Evolutionary conservation across 2,329 filamentous ascomycete genomes (phyloP), one percentile per base, ranked within the genome.

Genomic region (Neoscytalidium dimidiatum): DNA sequence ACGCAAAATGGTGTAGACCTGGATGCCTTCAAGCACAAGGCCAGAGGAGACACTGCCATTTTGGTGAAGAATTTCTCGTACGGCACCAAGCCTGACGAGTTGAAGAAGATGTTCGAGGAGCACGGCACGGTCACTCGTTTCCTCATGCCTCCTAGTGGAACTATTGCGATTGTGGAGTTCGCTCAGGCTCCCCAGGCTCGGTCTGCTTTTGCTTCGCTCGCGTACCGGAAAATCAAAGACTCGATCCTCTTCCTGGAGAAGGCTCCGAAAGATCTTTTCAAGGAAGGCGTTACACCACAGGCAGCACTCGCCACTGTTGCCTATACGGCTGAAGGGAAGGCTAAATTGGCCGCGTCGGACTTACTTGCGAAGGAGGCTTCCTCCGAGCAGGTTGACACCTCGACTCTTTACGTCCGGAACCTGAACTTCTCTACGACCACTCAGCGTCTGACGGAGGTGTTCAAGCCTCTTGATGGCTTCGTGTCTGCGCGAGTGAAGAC

Each of bases 41-140:
- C 92, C 75, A 89, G 94, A 73, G 94, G 94, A 67, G 94, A 97
- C 75, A 90, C 88, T 21, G 88, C 90, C 46, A 94, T 99, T 56
- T 81, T 99, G 61, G 91, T 98, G 52, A 99, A 99, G 81, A 98
- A 98, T 76, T 94, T 99, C 71, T 89, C 93, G 0, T 94, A 90
- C 73, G 91, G 92, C 60, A 94, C 92, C 28, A 90, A 88, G 56
- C 81, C 86, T 60, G 90, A 93, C 64, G 93, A 97, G 75, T 80
- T 98, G 43, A 87, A 88, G 70, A 88, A 86, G 66, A 80, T 96
- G 66, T 95, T 97, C 72, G 91, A 94, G 74, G 91, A 94, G 73
- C 92, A 92, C 75, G 95, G 95, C 26, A 86, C 90, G 64, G 85
- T 98, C 23, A 85, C 89, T 68, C 88, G 88, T 72, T 88, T 98